Conservation (phyloP, 108 stramenopile genomes). For the Skeletonema grethae region DNA sequence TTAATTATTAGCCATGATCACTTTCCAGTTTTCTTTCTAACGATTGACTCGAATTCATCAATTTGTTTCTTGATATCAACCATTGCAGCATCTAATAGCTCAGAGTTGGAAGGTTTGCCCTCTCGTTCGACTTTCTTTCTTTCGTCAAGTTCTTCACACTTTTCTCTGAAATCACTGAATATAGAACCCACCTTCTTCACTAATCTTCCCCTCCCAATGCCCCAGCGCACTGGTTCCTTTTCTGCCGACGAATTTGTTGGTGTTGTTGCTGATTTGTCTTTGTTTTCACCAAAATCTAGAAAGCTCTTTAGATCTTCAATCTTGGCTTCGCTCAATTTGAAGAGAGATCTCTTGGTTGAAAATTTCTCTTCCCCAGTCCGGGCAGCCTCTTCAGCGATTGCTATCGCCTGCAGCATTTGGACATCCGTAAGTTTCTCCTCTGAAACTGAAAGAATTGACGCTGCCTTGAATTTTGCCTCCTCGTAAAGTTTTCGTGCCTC, state of each 20-base stretch:
- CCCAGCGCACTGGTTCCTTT: slow-evolving; percentile 30
- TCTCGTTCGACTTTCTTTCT: slow-evolving; percentile 23
- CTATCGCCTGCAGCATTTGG: slow-evolving; percentile 54
- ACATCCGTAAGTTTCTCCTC: slow-evolving; percentile 47
- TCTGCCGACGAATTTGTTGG: background rate
- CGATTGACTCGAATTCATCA: slow-evolving; percentile 43
- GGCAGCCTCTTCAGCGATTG: slow-evolving; percentile 49
- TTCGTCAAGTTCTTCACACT: slow-evolving; percentile 47
- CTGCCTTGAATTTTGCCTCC: slow-evolving; percentile 46
- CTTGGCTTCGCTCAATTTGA: slow-evolving; percentile 49
- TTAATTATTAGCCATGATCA: background rate
- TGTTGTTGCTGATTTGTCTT: background rate
- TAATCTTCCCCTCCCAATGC: slow-evolving; percentile 38
- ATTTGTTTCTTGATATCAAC: slow-evolving; percentile 39
- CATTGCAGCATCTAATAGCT: slow-evolving; percentile 41
- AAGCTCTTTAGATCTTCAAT: slow-evolving; percentile 42
- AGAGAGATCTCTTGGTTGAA: slow-evolving; percentile 40
- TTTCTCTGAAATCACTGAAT: slow-evolving; percentile 37
- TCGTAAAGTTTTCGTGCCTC: slow-evolving; percentile 39
- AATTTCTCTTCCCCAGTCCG: slow-evolving; percentile 48
- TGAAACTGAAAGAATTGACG: slow-evolving; percentile 45
- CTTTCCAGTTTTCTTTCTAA: slow-evolving; percentile 4
- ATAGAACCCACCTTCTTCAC: slow-evolving; percentile 36
- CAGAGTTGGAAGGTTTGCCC: slow-evolving; percentile 24
- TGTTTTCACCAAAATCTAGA: slow-evolving; percentile 23